Evolutionary conservation across 139 green algal species (phyloP).

Genomic region (Eudorina sp.): DNA sequence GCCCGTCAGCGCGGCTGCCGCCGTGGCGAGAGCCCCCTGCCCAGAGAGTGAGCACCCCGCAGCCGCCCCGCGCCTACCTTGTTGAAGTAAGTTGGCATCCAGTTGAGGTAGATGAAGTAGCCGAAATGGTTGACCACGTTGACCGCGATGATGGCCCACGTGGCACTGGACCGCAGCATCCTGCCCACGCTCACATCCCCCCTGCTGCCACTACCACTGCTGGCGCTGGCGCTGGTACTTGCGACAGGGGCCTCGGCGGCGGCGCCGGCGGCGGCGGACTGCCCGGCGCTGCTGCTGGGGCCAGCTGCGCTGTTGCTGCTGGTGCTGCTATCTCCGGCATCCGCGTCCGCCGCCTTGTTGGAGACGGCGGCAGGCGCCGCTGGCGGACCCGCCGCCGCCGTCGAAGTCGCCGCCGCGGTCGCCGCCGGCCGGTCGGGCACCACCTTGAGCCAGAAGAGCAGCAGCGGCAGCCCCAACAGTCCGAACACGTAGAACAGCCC

Average conservation of each 20-base stretch:
- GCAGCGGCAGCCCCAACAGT: conserved; percentile 77
- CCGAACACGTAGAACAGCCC: conserved; percentile 88
- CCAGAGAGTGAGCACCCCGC: too few species aligned
- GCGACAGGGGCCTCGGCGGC: not conserved
- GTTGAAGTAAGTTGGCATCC: conserved; percentile 95
- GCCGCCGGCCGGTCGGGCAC: conserved; percentile 63
- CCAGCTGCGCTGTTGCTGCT: too few species aligned
- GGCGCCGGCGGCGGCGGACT: not conserved
- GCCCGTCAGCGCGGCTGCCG: too few species aligned
- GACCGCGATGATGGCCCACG: conserved; percentile 90
- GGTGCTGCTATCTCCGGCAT: too few species aligned
- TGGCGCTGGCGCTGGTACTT: not conserved
- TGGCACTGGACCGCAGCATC: conserved; percentile 74
- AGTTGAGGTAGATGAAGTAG: conserved; percentile 97
- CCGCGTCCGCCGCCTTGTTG: not conserved
- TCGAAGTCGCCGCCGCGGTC: not conserved
- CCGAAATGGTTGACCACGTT: conserved; percentile 92
- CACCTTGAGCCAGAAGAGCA: conserved; percentile 77
- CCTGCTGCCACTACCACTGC: not conserved
- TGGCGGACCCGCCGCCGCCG: not conserved
- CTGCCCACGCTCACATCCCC: not conserved
- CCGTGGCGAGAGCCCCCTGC: too few species aligned
- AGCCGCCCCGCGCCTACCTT: too few species aligned
- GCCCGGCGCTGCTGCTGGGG: not conserved
- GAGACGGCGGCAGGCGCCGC: not conserved